Evolutionary conservation across 2,329 filamentous ascomycete species (phyloP).

Genomic region (Emergomyces pasteurianus): DNA sequence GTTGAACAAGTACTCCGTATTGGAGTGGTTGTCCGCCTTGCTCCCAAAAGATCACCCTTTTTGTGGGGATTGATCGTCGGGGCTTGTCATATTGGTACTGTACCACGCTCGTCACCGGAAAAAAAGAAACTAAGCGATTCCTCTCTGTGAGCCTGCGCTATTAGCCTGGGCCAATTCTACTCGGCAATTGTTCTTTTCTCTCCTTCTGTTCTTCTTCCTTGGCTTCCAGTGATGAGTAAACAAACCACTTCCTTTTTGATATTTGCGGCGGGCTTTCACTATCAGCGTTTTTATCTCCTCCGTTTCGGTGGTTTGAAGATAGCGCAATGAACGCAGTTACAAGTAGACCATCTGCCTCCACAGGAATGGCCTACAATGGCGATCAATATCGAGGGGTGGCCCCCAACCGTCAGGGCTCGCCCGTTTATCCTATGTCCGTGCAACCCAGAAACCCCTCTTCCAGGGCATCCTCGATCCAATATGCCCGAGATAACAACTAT

Average conservation of each 20-base stretch:
- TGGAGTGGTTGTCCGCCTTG: background rate
- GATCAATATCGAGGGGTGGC: conserved; percentile 16
- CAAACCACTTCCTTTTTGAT: background rate
- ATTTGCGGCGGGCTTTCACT: background rate
- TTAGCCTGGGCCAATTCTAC: background rate
- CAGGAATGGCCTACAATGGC: conserved; percentile 21
- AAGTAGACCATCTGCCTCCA: conserved; percentile 24
- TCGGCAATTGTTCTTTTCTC: background rate
- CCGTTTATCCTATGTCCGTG: conserved; percentile 16
- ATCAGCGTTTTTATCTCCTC: background rate
- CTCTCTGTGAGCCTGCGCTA: background rate
- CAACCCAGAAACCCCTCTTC: conserved; percentile 24
- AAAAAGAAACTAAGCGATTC: background rate
- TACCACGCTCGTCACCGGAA: background rate
- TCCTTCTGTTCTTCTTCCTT: background rate
- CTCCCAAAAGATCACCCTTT: conserved; percentile 2
- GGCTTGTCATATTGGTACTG: conserved; percentile 1
- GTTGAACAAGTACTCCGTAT: background rate
- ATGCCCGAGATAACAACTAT: conserved; percentile 20
- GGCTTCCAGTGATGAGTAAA: background rate
- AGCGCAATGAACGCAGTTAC: conserved; percentile 30
- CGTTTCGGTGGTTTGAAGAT: background rate
- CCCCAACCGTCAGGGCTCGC: conserved; percentile 15
- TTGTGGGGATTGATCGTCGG: conserved; percentile 9
- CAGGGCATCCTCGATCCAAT: conserved; percentile 15